Conservation (phyloP, 768 basidiomycete genomes). For the Tulasnella sp. region DNA sequence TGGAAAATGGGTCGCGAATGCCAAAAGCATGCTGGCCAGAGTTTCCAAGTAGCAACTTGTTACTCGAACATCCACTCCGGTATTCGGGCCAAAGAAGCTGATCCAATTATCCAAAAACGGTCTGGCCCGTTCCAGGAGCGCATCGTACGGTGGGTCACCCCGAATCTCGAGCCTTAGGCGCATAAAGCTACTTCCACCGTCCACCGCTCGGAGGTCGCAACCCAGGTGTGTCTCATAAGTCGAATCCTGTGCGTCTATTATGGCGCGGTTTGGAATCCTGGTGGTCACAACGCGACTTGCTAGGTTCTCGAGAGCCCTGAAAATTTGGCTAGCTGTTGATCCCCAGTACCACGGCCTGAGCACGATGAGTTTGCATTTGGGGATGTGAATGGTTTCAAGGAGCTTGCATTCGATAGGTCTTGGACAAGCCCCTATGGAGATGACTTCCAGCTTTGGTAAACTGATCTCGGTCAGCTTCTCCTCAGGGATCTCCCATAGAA, state of each 20-base stretch:
- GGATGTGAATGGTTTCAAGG: not conserved
- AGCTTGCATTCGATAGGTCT: not conserved
- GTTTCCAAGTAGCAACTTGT: not conserved
- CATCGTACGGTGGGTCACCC: not conserved
- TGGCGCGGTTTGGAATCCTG: not conserved
- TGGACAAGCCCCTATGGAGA: not conserved
- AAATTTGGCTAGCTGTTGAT: not conserved
- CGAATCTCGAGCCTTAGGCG: not conserved
- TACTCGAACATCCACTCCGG: not conserved
- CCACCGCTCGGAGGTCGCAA: not conserved
- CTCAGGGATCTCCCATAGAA: not conserved
- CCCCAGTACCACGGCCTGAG: not conserved
- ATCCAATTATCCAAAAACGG: not conserved
- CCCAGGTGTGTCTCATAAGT: not conserved
- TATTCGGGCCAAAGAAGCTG: not conserved
- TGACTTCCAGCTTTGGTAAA: not conserved
- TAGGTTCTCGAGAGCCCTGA: not conserved
- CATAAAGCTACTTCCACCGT: not conserved
- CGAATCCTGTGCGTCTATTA: no score
- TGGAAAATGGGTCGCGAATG: not conserved
- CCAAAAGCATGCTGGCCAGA: not conserved
- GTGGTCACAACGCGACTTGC: not conserved
- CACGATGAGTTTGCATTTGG: not conserved
- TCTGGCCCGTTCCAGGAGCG: not conserved
- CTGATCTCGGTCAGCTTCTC: not conserved